Conservation (phyloP, 306 rosid species). For the Acacia confusa region DNA sequence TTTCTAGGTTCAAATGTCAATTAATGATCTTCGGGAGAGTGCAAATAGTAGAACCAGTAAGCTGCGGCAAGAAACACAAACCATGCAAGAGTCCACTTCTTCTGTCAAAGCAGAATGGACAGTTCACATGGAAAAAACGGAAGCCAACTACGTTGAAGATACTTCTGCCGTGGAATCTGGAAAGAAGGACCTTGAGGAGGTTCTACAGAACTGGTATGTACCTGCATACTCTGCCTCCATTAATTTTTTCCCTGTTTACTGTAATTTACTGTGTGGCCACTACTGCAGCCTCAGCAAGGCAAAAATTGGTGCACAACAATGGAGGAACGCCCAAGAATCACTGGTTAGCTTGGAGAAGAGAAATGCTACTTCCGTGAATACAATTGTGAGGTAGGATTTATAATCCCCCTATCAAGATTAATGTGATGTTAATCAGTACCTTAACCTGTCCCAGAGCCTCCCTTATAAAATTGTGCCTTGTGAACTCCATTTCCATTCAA, state of each 20-base stretch:
- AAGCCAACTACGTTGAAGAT: slow-evolving; percentile 73
- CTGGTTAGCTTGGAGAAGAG: slow-evolving; percentile 73
- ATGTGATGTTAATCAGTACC: not conserved
- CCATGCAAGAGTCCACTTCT: slow-evolving; percentile 83
- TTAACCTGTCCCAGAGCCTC: no score
- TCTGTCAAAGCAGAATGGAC: slow-evolving; percentile 80
- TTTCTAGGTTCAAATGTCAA: slow-evolving; percentile 81
- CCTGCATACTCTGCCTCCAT: slow-evolving; percentile 24
- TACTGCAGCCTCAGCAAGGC: slow-evolving; percentile 82
- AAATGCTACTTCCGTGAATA: slow-evolving; percentile 78
- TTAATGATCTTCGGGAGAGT: slow-evolving; percentile 91
- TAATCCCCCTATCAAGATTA: slow-evolving; percentile 1
- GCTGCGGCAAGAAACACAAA: slow-evolving; percentile 79
- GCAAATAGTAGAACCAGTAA: slow-evolving; percentile 76
- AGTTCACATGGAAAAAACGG: slow-evolving; percentile 83
- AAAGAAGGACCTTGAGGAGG: slow-evolving; percentile 79
- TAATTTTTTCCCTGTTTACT: slow-evolving; percentile 20
- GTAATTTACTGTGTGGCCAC: slow-evolving; percentile 25
- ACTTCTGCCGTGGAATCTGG: slow-evolving; percentile 85
- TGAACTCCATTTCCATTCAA: no score
- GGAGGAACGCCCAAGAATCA: slow-evolving; percentile 94
- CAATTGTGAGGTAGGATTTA: slow-evolving; percentile 71
- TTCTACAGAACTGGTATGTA: slow-evolving; percentile 79
- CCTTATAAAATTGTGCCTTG: no score
- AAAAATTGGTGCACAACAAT: slow-evolving; percentile 82